Conservation (phyloP, 176 grass and related monocot species). For the Musa acuminata region DNA sequence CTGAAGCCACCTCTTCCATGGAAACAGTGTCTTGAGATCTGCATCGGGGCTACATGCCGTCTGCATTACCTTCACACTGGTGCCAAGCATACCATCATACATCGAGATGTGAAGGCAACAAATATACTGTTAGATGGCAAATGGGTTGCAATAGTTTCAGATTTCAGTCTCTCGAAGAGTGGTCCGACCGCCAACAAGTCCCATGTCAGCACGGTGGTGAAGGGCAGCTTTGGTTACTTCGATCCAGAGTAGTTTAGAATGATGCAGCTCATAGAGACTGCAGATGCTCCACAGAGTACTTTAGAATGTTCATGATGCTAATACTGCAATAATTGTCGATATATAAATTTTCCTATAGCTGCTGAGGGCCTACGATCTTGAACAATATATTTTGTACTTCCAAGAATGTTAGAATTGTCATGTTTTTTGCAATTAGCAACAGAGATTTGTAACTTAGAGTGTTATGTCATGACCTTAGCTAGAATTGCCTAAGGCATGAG, state of each 20-base stretch:
- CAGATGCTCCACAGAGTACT: too few species aligned
- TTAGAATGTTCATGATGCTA: too few species aligned
- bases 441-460: too few species aligned
- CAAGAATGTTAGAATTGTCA: too few species aligned
- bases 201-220: slow-evolving; percentile 2
- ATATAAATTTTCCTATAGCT: too few species aligned
- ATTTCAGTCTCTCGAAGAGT: background rate
- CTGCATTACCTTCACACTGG: slow-evolving; percentile 6
- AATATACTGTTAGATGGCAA: background rate
- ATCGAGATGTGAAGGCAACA: slow-evolving; percentile 7
- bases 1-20: slow-evolving; percentile 6
- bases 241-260: background rate
- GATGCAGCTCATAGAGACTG: background rate
- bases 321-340: too few species aligned
- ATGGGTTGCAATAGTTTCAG: slow-evolving; percentile 4
- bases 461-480: too few species aligned
- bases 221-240: background rate
- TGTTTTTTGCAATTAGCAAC: too few species aligned
- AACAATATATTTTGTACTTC: too few species aligned
- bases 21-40: slow-evolving; percentile 14
- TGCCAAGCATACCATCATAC: slow-evolving; percentile 3
- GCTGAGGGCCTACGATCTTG: too few species aligned
- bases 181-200: background rate
- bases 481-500: too few species aligned
- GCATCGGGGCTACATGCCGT: background rate